Evolutionary conservation across 371 early-diverging fungal genomes (phyloP).

Genomic region (Circinella minor): DNA sequence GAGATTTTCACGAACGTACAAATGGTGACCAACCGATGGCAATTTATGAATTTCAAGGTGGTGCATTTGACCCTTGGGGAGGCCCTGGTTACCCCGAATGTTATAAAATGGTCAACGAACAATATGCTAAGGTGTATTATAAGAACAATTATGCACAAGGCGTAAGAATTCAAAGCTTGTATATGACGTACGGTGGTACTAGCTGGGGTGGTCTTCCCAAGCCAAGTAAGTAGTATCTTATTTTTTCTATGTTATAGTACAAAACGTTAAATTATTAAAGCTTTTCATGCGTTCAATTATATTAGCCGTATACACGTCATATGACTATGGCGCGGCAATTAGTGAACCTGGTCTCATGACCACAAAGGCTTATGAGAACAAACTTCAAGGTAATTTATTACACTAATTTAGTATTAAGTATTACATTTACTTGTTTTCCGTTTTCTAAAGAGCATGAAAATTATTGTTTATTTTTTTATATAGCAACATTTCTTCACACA

Average conservation of each 20-base stretch:
- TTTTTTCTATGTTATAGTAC: not conserved
- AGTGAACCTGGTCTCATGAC: slow-evolving; percentile 25
- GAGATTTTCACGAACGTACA: slow-evolving; percentile 8
- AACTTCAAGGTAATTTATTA: slow-evolving; percentile 20
- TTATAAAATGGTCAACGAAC: slow-evolving; percentile 17
- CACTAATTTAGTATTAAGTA: too few species aligned
- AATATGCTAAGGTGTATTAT: slow-evolving; percentile 20
- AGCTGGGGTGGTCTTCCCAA: slow-evolving; percentile 24
- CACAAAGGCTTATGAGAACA: slow-evolving; percentile 25
- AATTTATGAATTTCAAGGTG: slow-evolving; percentile 25
- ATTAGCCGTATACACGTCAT: slow-evolving; percentile 21
- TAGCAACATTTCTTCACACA: slow-evolving; percentile 24
- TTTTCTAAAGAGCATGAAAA: too few species aligned
- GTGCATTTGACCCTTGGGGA: slow-evolving; percentile 21
- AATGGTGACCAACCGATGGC: slow-evolving; percentile 19
- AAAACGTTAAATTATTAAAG: too few species aligned
- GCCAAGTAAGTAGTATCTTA: slow-evolving; percentile 12
- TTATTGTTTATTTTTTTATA: not conserved
- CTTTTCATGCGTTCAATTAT: too few species aligned
- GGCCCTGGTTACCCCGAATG: slow-evolving; percentile 16
- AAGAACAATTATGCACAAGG: slow-evolving; percentile 25
- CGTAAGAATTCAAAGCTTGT: slow-evolving; percentile 15
- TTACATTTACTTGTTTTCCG: too few species aligned
- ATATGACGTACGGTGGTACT: slow-evolving; percentile 23
- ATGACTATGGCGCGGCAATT: slow-evolving; percentile 35